A percentile compares a stretch with the other conserved stretches of the same genome.
These are phyloP conservation scores for Sodiomyces alkalinus DNA, from an alignment of 2,329 filamentous ascomycete species.

Conservation along the genomic window DNA sequence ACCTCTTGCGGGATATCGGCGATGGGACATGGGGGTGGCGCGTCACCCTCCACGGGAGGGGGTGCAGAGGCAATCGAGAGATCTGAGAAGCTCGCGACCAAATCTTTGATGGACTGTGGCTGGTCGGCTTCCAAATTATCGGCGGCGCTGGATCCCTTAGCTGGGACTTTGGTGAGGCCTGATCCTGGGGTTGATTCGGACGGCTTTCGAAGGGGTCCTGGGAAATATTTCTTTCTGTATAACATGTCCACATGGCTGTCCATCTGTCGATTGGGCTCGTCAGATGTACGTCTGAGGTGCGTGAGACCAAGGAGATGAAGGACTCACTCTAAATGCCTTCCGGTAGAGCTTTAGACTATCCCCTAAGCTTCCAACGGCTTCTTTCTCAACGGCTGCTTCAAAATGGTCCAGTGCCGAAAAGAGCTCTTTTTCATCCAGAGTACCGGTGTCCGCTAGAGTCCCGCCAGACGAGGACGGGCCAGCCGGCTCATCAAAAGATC, in stretches of 20 bases:
- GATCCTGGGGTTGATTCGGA: too few relatives aligned
- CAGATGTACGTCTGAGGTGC: slow-evolving; percentile 9
- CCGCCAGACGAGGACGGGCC: not conserved
- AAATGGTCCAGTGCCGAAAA: slow-evolving; percentile 80
- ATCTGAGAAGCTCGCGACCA: slow-evolving; percentile 61
- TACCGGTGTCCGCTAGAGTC: slow-evolving; percentile 6
- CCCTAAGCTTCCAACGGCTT: slow-evolving; percentile 69
- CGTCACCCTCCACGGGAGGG: slow-evolving; percentile 55
- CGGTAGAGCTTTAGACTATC: slow-evolving; percentile 83
- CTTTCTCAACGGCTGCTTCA: slow-evolving; percentile 79
- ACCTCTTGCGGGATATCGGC: slow-evolving; percentile 69
- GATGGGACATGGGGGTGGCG: slow-evolving; percentile 67
- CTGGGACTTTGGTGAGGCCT: too few relatives aligned
- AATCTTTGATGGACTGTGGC: slow-evolving; percentile 43
- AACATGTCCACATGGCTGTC: slow-evolving; percentile 70
- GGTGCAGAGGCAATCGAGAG: slow-evolving; percentile 53
- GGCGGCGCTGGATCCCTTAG: too few relatives aligned
- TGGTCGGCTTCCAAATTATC: slow-evolving; percentile 16
- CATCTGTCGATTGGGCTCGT: slow-evolving; percentile 45
- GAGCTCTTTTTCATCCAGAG: slow-evolving; percentile 29
- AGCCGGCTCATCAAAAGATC: slow-evolving; percentile 17
- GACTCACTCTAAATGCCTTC: slow-evolving; percentile 66
- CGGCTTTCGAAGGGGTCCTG: slow-evolving; percentile 41
- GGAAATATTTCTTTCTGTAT: slow-evolving; percentile 87
- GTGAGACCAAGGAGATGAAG: not conserved